Percentiles rank a stretch among this genome's conserved stretches.
These are phyloP conservation scores for Sugiyamaella neomexicana DNA, from an alignment of 1,139 yeast species.

Conservation along the genomic window DNA sequence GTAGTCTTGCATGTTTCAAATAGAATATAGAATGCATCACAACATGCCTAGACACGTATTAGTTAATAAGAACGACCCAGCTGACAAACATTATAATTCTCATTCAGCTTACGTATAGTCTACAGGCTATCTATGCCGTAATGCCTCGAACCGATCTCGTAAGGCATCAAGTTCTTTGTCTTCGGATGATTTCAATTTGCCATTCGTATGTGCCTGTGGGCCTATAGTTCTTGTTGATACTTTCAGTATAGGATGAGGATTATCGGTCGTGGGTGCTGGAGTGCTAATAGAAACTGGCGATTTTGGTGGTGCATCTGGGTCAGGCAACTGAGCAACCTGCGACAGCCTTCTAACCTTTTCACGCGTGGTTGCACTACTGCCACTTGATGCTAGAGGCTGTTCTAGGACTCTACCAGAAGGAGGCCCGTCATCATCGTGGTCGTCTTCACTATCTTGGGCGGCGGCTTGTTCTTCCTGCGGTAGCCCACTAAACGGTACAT, in stretches of 20 bases:
- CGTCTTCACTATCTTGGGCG: slow-evolving; percentile 36
- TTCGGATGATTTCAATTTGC: slow-evolving; percentile 28
- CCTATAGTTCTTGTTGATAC: slow-evolving; percentile 28
- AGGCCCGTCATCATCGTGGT: slow-evolving; percentile 37
- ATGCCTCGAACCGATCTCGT: slow-evolving; percentile 56
- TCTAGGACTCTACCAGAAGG: slow-evolving; percentile 35
- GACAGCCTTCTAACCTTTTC: slow-evolving; percentile 29
- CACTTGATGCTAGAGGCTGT: slow-evolving; percentile 31
- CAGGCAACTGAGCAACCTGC: slow-evolving; percentile 29
- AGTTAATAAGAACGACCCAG: too few species aligned
- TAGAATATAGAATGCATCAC: slow-evolving; percentile 7
- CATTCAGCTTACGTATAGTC: neutral
- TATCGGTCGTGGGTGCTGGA: slow-evolving; percentile 50
- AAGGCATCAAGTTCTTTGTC: slow-evolving; percentile 53
- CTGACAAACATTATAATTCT: neutral
- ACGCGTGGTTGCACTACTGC: slow-evolving; percentile 5
- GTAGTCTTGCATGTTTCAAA: slow-evolving; percentile 1
- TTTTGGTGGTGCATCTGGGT: slow-evolving; percentile 36
- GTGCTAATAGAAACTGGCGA: slow-evolving; percentile 51
- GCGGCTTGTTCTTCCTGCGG: slow-evolving; percentile 38
- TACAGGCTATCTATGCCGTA: slow-evolving; percentile 38
- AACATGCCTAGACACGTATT: too few species aligned
- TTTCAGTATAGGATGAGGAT: slow-evolving; percentile 42
- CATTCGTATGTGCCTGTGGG: slow-evolving; percentile 20
- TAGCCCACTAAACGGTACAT: slow-evolving; percentile 68